phyloP scores from a whole-genome alignment of 2,329 filamentous ascomycete species.

The Parastagonospora nodorum region DNA sequence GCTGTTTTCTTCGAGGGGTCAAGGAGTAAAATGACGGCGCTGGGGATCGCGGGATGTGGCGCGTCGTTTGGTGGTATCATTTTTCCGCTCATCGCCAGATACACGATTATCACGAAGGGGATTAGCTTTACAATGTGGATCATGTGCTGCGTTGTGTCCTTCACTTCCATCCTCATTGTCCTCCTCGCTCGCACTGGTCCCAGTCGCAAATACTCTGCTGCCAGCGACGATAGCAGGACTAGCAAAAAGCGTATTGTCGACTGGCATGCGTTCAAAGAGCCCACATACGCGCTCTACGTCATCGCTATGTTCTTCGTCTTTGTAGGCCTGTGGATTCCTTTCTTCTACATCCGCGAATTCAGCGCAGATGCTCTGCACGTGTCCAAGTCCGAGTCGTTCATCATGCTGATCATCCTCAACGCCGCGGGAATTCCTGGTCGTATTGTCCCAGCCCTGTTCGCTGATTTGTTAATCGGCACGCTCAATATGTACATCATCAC shows the following conservation, averaged over 20 bases:
- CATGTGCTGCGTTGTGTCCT: constrained; percentile 50
- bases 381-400: constrained; percentile 49
- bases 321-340: constrained; percentile 45
- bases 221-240: too few species aligned
- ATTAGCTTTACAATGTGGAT: constrained; percentile 66
- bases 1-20: constrained; percentile 39
- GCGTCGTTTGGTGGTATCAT: constrained; percentile 18
- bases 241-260: constrained; percentile 31
- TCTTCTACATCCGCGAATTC: constrained; percentile 39
- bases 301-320: constrained; percentile 31
- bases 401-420: constrained; percentile 58
- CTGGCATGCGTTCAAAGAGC: constrained; percentile 43
- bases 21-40: constrained; percentile 3
- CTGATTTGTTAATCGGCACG: constrained; percentile 43
- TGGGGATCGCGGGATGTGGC: constrained; percentile 20
- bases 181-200: constrained; percentile 29
- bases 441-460: constrained; percentile 51
- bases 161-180: constrained; percentile 3
- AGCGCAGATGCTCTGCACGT: neutral
- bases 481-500: constrained; percentile 51
- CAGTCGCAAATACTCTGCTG: too few species aligned
- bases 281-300: constrained; percentile 38
- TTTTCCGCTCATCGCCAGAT: constrained; percentile 15
- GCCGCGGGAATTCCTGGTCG: constrained; percentile 53
- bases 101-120: constrained; percentile 12